Evolutionary conservation across 2,329 filamentous ascomycete genomes (phyloP), one percentile per base, ranked within the genome.

Genomic region (Akanthomyces muscarius): DNA sequence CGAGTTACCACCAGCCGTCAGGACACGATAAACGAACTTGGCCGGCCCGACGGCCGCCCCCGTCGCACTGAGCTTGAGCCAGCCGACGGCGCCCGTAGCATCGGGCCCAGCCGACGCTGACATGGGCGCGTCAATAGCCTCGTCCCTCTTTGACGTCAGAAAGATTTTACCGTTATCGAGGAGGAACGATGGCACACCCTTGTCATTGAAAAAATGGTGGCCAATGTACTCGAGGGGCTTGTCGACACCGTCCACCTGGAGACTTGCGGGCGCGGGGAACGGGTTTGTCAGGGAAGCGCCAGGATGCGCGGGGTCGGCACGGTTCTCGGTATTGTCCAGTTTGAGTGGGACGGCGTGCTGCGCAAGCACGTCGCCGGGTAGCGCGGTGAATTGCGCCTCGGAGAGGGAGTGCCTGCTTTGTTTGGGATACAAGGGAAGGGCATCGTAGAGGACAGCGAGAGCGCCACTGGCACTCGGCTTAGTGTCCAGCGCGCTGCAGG

Each of bases 131-230:
- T 78, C 69, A 45, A 84, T 78, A 42, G 69, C 72, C 38, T 75
- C 79, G 48, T 78, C 66, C 74, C 86, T 86, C 71, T 80, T 80
- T 61, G 70, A 77, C 67, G 81, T 73, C 69, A 78, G 72, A 68
- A 77, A 73, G 36, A 74, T 70, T 41, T 71, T 69, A 44, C 73
- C 70, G 7, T 69, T 71, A 56, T 74, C 71, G 44, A 90, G 77
- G 64, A 84, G 78, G 71, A 91, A 91, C 13, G 80, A 85, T 1
- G 89, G 89, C 0, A 77, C 74, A 65, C 80, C 75, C 51, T 70
- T 66, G 53, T 66, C 65, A 73, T 82, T 82, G 79, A 91, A 91
- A 81, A 80, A 89, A 79, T 92, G 89, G 68, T 85, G 81, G 36
- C 89, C 89, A 16, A 87, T 71, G 68, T 81, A 80, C 55, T 75